Evolutionary conservation across 306 rosid genomes (phyloP).

Genomic region (Leucaena leucocephala): DNA sequence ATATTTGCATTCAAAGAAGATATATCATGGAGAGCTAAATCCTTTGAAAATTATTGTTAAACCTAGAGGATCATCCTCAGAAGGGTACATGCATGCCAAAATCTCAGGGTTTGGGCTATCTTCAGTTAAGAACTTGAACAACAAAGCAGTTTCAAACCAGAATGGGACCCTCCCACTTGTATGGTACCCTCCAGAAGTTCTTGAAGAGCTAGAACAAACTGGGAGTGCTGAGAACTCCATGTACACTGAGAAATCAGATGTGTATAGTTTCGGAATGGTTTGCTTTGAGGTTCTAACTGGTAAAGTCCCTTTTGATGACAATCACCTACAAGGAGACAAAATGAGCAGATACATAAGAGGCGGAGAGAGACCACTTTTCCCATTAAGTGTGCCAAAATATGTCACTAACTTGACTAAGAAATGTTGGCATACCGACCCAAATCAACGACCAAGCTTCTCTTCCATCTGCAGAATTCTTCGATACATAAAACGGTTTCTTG

Average conservation of each 20-base stretch:
- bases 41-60: constrained; percentile 75
- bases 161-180: constrained; percentile 65
- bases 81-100: constrained; percentile 73
- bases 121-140: constrained; percentile 45
- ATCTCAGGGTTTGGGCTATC: constrained; percentile 70
- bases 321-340: constrained; percentile 91
- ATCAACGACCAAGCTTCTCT: constrained; percentile 81
- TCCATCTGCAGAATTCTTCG: constrained; percentile 87
- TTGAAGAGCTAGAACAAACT: constrained; percentile 76
- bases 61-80: constrained; percentile 62
- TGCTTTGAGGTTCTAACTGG: constrained; percentile 92
- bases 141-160: constrained; percentile 57
- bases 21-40: constrained; percentile 75
- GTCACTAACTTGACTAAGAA: constrained; percentile 73
- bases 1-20: constrained; percentile 70
- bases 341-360: constrained; percentile 89
- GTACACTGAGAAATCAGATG: constrained; percentile 78
- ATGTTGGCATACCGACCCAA: constrained; percentile 86
- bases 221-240: constrained; percentile 45
- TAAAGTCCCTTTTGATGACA: constrained; percentile 90
- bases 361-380: constrained; percentile 89
- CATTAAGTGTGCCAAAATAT: constrained; percentile 65
- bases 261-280: constrained; percentile 93
- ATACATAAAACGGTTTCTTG: constrained; percentile 58
- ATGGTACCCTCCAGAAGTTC: constrained; percentile 88